Conservation (phyloP, 441 rosid genomes). For the Isatis lusitanica region DNA sequence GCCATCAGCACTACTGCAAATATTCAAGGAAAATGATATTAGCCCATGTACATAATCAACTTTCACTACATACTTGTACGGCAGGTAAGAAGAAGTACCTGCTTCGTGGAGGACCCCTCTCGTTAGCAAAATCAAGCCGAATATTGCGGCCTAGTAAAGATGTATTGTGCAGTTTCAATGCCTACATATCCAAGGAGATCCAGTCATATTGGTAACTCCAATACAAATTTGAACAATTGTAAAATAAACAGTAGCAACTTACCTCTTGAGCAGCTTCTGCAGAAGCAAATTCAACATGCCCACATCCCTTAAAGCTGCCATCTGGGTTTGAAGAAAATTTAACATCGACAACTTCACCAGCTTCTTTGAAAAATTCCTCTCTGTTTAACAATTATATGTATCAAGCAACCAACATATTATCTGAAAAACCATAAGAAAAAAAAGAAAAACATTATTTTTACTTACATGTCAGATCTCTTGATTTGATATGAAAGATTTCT, state of each 20-base stretch:
- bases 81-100: constrained; percentile 35
- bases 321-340: constrained; percentile 53
- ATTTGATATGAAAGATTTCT: constrained; percentile 65
- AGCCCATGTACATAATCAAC: background rate
- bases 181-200: constrained; percentile 42
- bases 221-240: background rate
- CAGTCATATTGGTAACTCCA: background rate
- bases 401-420: background rate
- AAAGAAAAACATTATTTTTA: background rate
- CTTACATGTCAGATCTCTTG: constrained; percentile 64
- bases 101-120: constrained; percentile 49
- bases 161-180: constrained; percentile 56
- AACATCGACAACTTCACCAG: constrained; percentile 66
- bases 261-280: constrained; percentile 72
- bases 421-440: background rate
- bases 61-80: background rate
- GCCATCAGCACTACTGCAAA: constrained; percentile 44
- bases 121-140: constrained; percentile 64
- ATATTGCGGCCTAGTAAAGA: constrained; percentile 48
- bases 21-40: background rate
- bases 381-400: constrained; percentile 41
- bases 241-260: background rate
- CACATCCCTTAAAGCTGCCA: constrained; percentile 61
- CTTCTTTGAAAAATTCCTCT: constrained; percentile 62
- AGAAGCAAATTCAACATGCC: constrained; percentile 82